Base-by-base conservation (phyloP, 257 asterid species). In the Salvia rosmarinus region DNA sequence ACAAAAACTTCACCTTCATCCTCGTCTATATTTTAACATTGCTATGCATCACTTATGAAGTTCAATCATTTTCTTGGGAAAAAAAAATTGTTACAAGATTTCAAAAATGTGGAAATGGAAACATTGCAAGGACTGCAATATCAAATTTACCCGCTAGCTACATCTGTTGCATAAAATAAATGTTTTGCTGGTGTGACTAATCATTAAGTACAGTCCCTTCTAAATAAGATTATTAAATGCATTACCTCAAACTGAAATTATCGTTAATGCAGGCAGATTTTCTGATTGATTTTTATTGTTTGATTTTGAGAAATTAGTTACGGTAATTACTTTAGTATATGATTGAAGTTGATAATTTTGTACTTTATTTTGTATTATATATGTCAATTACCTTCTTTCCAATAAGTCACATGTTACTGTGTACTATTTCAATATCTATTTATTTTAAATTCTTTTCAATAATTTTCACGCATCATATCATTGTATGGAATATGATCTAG, bases 21-120 rank as follows among this genome's bases (percentile, higher is more conserved):
- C 46, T 68, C 71, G 43, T 71, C 10, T 39, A 73, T 77, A 28
- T 25, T n/a, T n/a, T n/a, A n/a, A n/a, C n/a, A 4, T 46, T 5
- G 30, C 14, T 40, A 71, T 4, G 6, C 9, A 54, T n/a, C 4
- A 55, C 59, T 0, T 56, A 11, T 49, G 6, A 46, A n/a, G 20
- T 21, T 23, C 5, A 37, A 62, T 28, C 56, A 51, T 64, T 12
- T 61, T 17, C 9, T 11, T 19, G 37, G 68, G 32, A 25, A 28
- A 25, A 25, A 1, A 25, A 25, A n/a, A 4, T 47, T 5, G 32
- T 20, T 42, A 63, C 43, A 25, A 28, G 49, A 49, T n/a, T 8
- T 19, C 3, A 9, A n/a, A 49, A 69, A 37, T 25, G n/a, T 46
- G 46, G 19, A 17, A 34, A 30, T 20, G 10, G 49, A 49, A n/a